These are phyloP conservation scores for Syzygium aqueum DNA, from an alignment of 345 rosid species.

Conservation along the genomic window DNA sequence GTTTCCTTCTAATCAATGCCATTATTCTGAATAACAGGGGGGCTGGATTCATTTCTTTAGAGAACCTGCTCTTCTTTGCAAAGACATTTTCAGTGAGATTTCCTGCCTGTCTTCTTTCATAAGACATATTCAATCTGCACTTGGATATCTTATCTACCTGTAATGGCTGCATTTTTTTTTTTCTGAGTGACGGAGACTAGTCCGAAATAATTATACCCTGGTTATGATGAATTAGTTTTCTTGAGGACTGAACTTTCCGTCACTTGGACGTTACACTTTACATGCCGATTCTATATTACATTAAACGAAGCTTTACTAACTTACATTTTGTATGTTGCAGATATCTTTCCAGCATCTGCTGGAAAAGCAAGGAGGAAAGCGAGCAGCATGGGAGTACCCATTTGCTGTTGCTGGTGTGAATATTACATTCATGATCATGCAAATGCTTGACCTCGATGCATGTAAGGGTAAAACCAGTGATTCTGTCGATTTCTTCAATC, in stretches of 20 bases:
- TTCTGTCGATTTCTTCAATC: not conserved
- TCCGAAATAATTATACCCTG: not conserved
- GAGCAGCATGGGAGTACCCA: conserved; percentile 94
- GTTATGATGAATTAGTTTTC: not conserved
- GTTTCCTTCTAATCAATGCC: not conserved
- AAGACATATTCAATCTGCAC: not conserved
- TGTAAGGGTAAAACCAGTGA: conserved; percentile 35
- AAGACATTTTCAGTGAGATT: conserved; percentile 68
- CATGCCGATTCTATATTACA: not conserved
- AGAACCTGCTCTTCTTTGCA: conserved; percentile 87
- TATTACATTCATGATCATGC: conserved; percentile 94
- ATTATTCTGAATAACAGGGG: conserved; percentile 43
- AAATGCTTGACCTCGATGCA: conserved; percentile 90
- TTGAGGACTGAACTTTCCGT: not conserved
- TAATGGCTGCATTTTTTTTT: not conserved
- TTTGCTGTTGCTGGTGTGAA: conserved; percentile 98
- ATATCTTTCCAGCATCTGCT: conserved; percentile 60
- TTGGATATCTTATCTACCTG: not conserved
- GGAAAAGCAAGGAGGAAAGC: conserved; percentile 65
- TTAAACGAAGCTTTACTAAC: not conserved
- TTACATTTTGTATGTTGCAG: conserved; percentile 22
- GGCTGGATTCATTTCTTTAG: conserved; percentile 90
- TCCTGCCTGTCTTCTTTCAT: not conserved
- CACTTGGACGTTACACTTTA: not conserved
- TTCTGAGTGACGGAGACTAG: not conserved